Evolutionary conservation across 148 eudicot species (phyloP).

Genomic region (Polygonum maritimum): DNA sequence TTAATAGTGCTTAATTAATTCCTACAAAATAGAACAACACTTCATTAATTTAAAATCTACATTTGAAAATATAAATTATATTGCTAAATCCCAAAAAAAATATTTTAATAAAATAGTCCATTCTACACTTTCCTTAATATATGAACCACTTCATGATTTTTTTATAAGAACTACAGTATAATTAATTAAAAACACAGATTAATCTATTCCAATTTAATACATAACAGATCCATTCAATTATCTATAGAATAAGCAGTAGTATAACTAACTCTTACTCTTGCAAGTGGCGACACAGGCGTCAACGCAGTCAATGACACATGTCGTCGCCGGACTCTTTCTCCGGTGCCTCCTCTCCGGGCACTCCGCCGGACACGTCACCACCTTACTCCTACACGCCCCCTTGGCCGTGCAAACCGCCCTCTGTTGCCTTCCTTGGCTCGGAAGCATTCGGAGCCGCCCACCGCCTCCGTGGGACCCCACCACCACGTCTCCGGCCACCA

Average conservation of each 20-base stretch:
- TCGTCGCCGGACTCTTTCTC: not conserved
- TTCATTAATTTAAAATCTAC: no score
- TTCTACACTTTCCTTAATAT: no score
- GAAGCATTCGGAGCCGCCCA: not conserved
- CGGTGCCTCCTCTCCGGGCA: not conserved
- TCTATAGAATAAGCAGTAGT: not conserved
- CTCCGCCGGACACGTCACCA: not conserved
- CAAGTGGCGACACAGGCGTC: constrained; percentile 1
- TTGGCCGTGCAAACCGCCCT: not conserved
- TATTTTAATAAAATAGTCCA: no score
- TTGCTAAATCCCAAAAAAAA: no score
- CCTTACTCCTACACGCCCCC: not conserved
- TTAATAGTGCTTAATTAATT: no score
- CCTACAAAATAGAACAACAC: no score
- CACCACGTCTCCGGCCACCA: not conserved
- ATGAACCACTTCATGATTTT: not conserved
- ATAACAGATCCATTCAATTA: not conserved
- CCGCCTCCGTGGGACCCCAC: no score
- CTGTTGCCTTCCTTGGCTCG: not conserved
- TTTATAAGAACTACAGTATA: not conserved
- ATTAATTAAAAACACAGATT: not conserved
- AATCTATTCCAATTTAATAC: not conserved
- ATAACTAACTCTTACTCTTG: not conserved
- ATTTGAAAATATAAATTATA: no score
- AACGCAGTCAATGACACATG: not conserved